Percentiles rank a stretch among this genome's conserved stretches.
These are phyloP conservation scores for Fusarium liriodendri DNA, from an alignment of 2,329 filamentous ascomycete genomes.

Conservation along the genomic window DNA sequence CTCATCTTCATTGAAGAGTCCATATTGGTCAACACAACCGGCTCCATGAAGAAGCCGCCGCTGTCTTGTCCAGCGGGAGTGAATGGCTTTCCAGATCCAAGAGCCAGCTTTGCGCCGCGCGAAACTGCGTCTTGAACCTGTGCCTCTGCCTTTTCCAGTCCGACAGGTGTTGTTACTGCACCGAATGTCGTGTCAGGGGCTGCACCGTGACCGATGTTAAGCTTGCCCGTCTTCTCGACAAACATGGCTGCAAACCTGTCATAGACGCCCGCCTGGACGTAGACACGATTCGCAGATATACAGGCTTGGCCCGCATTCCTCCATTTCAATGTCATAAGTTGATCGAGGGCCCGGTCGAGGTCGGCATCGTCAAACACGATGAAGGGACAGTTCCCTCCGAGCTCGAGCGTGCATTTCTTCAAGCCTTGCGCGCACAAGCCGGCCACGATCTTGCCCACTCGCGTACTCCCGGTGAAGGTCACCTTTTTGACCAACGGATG, in stretches of 20 bases:
- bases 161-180: constrained; percentile 41
- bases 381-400: constrained; percentile 76
- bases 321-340: constrained; percentile 74
- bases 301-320: constrained; percentile 72
- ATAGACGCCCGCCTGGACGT: constrained; percentile 67
- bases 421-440: constrained; percentile 69
- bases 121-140: constrained; percentile 18
- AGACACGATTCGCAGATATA: constrained; percentile 69
- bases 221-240: neutral
- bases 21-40: constrained; percentile 35
- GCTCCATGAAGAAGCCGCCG: constrained; percentile 65
- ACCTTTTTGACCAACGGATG: constrained; percentile 67
- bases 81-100: neutral
- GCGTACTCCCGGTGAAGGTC: constrained; percentile 78
- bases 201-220: constrained; percentile 16
- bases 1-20: neutral
- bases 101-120: constrained; percentile 36
- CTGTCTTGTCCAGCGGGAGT: neutral
- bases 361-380: constrained; percentile 76
- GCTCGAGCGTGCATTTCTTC: constrained; percentile 75
- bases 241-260: constrained; percentile 72
- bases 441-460: constrained; percentile 74
- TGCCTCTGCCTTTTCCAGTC: constrained; percentile 39
- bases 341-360: constrained; percentile 71
- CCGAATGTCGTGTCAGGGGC: constrained; percentile 40